Conservation (phyloP, 352 stramenopile species). For the Thalassiosira pacifica region DNA sequence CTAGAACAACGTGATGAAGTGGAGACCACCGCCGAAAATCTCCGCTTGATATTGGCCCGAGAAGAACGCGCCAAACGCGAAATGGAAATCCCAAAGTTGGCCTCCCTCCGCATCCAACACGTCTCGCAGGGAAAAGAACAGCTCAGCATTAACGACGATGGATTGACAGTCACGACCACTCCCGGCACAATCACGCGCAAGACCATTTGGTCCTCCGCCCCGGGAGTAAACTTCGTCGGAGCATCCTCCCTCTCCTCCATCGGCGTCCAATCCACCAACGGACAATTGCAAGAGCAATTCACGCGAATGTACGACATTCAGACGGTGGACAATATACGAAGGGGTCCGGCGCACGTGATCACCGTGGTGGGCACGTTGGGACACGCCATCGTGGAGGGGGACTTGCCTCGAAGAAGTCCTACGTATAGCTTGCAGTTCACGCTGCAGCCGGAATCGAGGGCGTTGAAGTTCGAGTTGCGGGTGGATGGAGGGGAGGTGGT, state of each 20-base stretch:
- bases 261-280: constrained; percentile 20
- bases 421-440: constrained; percentile 47
- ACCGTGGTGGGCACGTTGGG: constrained; percentile 48
- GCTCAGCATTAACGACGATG: not conserved
- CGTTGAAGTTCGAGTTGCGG: constrained; percentile 19
- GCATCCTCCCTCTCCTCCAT: constrained; percentile 20
- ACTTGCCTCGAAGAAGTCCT: constrained; percentile 22
- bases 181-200: not conserved
- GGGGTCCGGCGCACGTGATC: constrained; percentile 18
- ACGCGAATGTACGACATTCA: constrained; percentile 49
- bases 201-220: constrained; percentile 52
- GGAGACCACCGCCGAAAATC: not conserved
- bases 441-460: constrained; percentile 5
- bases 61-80: constrained; percentile 1
- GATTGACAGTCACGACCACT: not conserved
- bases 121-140: not conserved
- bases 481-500: constrained; percentile 22
- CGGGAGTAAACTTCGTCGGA: constrained; percentile 62
- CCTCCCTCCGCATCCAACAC: constrained; percentile 12
- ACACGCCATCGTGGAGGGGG: constrained; percentile 29
- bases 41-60: not conserved
- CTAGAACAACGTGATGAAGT: constrained; percentile 10
- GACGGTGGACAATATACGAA: constrained; percentile 54
- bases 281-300: constrained; percentile 30
- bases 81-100: constrained; percentile 30